Conservation (phyloP, 768 basidiomycete genomes). For the Psilocybe cubensis region DNA sequence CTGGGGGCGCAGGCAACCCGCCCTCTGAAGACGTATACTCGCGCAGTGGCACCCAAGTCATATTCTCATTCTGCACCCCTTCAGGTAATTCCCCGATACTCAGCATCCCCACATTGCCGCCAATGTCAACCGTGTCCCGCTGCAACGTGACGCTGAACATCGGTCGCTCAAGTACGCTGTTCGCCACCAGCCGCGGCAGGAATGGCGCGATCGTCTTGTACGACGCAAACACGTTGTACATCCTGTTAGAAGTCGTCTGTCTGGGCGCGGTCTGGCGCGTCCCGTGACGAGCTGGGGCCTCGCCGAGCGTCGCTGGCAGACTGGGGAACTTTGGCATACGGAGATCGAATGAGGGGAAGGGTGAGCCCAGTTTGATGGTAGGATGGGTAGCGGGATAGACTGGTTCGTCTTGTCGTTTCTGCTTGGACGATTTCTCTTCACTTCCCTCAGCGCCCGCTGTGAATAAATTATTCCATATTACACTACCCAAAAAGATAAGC, state of each 20-base stretch:
- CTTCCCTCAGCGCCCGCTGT: slow-evolving; percentile 18
- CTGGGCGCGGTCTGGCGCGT: slow-evolving; percentile 15
- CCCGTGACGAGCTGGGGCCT: slow-evolving; percentile 1
- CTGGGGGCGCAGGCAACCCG: slow-evolving; percentile 56
- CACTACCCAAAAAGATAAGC: slow-evolving; percentile 30
- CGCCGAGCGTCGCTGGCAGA: slow-evolving; percentile 21
- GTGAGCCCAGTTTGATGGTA: slow-evolving; percentile 26
- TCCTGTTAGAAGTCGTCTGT: slow-evolving; percentile 1
- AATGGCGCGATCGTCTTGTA: slow-evolving; percentile 48
- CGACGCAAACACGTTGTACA: slow-evolving; percentile 36
- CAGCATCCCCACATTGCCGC: slow-evolving; percentile 67
- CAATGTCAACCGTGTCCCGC: slow-evolving; percentile 68
- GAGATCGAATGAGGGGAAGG: slow-evolving; percentile 26
- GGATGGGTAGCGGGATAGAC: slow-evolving; percentile 5
- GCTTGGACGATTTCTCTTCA: slow-evolving; percentile 3
- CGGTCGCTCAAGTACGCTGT: slow-evolving; percentile 39
- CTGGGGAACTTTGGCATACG: slow-evolving; percentile 31
- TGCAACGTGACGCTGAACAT: slow-evolving; percentile 67
- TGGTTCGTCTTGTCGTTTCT: slow-evolving; percentile 1
- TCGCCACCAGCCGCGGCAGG: slow-evolving; percentile 47
- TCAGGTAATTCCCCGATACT: slow-evolving; percentile 69
- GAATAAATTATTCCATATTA: slow-evolving; percentile 48
- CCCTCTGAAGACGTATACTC: slow-evolving; percentile 53
- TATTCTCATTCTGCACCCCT: slow-evolving; percentile 44
- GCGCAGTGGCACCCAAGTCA: slow-evolving; percentile 72